Evolutionary conservation across 352 stramenopile genomes (phyloP), one percentile per base, ranked within the genome.

Genomic region (Phytophthora pistaciae): DNA sequence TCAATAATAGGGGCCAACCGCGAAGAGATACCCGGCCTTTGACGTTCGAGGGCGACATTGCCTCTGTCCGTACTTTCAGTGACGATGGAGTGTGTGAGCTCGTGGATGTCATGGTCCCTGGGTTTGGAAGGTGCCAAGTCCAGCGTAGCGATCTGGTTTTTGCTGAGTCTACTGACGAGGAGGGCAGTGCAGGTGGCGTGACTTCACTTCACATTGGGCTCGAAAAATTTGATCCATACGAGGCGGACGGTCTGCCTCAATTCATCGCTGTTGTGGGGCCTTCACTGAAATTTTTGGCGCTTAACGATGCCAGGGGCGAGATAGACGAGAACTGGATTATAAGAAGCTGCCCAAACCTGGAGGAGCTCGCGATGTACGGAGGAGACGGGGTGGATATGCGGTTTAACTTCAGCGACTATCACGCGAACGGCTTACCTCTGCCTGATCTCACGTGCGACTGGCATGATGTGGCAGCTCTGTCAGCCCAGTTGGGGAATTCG

Each of bases 181-280:
- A 33, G 29, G 5, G 6, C 29, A 33, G 29, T 33, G 5, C 29
- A 33, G 5, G 6, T 8, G 59, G 46, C 7, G 10, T 58, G 21
- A 57, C 46, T 33, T n/a, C 42, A 13, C 54, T 69, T n/a, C 31
- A 11, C 6, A 49, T 69, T 42, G 21, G 36, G 5, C 61, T 68
- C 38, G 40, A 62, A 20, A 56, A 44, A n/a, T 38, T 48, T n/a
- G 16, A 55, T 20, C 10, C 44, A 33, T 58, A 13, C 8, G 23
- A 68, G 38, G 38, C 25, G 3, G 25, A 65, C 16, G 54, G 66
- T 4, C 64, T 69, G 16, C 59, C 53, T 5, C 36, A n/a, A 1
- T 72, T 72, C 55, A 5, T 74, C 6, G 23, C n/a, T 16, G 20
- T 18, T 14, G 50, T 68, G 46, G 59, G 66, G 8, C 49, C 14